phyloP scores from a whole-genome alignment of 257 asterid genomes.

The Thymus mandschuricus region DNA sequence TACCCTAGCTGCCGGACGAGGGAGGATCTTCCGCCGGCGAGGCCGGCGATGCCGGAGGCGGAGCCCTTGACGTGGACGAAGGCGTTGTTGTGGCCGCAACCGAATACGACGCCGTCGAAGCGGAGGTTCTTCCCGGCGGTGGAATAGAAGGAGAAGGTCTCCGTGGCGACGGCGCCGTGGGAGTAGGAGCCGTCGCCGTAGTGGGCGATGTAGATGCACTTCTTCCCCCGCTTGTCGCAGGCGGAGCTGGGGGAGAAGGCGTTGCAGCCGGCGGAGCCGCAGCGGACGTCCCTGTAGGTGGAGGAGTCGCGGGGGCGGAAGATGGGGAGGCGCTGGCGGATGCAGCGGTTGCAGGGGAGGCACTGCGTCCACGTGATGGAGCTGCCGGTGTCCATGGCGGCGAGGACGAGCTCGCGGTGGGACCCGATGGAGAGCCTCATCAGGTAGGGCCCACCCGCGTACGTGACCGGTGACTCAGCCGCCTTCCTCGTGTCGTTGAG shows the following conservation, averaged over 20 bases:
- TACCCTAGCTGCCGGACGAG: slow-evolving; percentile 49
- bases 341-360: slow-evolving; percentile 44
- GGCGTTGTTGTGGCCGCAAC: slow-evolving; percentile 54
- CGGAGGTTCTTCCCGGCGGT: slow-evolving; percentile 38
- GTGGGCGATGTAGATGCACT: slow-evolving; percentile 27
- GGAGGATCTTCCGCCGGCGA: slow-evolving; percentile 54
- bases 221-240: neutral
- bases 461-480: slow-evolving; percentile 18
- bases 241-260: neutral
- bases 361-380: slow-evolving; percentile 69
- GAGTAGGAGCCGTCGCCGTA: slow-evolving; percentile 50
- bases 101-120: slow-evolving; percentile 40
- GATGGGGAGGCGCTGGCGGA: slow-evolving; percentile 39
- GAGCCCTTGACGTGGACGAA: slow-evolving; percentile 27
- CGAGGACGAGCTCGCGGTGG: slow-evolving; percentile 38
- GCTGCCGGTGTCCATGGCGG: slow-evolving; percentile 66
- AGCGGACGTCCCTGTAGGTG: slow-evolving; percentile 34
- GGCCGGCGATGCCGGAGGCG: slow-evolving; percentile 64
- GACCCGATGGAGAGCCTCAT: slow-evolving; percentile 61
- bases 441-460: slow-evolving; percentile 55
- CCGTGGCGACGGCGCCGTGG: slow-evolving; percentile 44
- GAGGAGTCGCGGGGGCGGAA: slow-evolving; percentile 51
- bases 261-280: slow-evolving; percentile 1
- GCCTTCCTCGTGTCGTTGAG: slow-evolving; percentile 1
- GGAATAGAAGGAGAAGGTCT: no score